Percentiles rank a stretch among this genome's conserved stretches.
These are phyloP conservation scores for Fusarium sulawesiense DNA, from an alignment of 2,329 filamentous ascomycete species.

Conservation along the genomic window DNA sequence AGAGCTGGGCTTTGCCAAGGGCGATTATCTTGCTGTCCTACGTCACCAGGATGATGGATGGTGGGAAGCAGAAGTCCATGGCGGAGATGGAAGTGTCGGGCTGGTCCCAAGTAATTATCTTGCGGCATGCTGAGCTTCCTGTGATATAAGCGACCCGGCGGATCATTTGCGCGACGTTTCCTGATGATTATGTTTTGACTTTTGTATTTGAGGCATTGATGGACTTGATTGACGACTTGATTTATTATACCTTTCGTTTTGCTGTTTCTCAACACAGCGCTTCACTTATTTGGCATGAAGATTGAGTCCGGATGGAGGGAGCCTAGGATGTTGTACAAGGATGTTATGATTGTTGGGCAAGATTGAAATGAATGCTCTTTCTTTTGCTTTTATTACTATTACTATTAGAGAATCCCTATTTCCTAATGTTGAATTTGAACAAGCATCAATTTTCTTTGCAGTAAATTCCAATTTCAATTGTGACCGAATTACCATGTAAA, in stretches of 20 bases:
- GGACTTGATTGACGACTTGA: conserved; percentile 27
- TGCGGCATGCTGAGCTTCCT: conserved; percentile 59
- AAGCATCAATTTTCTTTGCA: not conserved
- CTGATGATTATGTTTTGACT: conserved; percentile 13
- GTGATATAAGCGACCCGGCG: conserved; percentile 20
- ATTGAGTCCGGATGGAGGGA: conserved; percentile 21
- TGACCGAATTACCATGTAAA: not conserved
- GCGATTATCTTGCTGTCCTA: conserved; percentile 88
- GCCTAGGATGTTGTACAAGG: not conserved
- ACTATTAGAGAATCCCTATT: conserved; percentile 9
- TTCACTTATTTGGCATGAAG: conserved; percentile 30
- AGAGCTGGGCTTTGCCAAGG: conserved; percentile 91
- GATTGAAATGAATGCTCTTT: conserved; percentile 36
- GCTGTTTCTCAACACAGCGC: conserved; percentile 18
- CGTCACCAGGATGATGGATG: conserved; percentile 96
- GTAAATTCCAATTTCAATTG: not conserved
- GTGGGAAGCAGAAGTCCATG: conserved; percentile 97
- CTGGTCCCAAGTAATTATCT: conserved; percentile 77
- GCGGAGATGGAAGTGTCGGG: conserved; percentile 68
- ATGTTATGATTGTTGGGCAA: conserved; percentile 37
- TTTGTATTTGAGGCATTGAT: conserved; percentile 12
- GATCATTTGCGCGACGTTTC: conserved; percentile 7
- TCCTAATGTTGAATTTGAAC: conserved; percentile 4
- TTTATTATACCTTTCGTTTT: conserved; percentile 32
- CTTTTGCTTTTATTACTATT: conserved; percentile 4